Conservation (phyloP, 192 early-diverging fungal species). For the Mortierella claussenii region DNA sequence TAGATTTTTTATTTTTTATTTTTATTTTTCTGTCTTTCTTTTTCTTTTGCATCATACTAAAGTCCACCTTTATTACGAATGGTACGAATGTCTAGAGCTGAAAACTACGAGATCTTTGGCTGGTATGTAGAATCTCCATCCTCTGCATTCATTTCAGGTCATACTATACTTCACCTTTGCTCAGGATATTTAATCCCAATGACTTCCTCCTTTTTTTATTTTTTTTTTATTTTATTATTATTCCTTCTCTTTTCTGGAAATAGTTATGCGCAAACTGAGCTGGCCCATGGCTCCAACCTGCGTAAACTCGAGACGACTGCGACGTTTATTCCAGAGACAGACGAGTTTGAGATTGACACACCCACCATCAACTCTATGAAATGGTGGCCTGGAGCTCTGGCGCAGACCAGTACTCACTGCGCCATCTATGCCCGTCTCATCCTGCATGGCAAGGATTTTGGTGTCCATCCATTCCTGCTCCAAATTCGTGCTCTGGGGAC, state of each 20-base stretch:
- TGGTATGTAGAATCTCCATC: too few relatives aligned
- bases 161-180: too few relatives aligned
- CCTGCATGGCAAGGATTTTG: conserved; percentile 74
- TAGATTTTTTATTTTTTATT: not conserved
- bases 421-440: conserved; percentile 83
- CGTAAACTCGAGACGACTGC: conserved; percentile 88
- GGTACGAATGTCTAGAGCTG: too few relatives aligned
- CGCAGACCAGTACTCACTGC: conserved; percentile 79
- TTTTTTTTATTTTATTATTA: too few relatives aligned
- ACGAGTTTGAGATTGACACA: conserved; percentile 85
- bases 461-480: conserved; percentile 66
- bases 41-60: not conserved
- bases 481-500: conserved; percentile 55
- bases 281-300: conserved; percentile 81
- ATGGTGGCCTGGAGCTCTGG: conserved; percentile 93
- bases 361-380: conserved; percentile 80
- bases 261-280: conserved; percentile 68
- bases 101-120: conserved; percentile 73
- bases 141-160: too few relatives aligned
- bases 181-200: too few relatives aligned
- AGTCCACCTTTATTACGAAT: too few relatives aligned
- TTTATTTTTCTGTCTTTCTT: too few relatives aligned
- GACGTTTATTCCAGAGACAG: conserved; percentile 77
- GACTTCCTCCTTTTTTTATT: not conserved
- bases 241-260: not conserved